A percentile compares a stretch with the other conserved stretches of the same genome.
These are phyloP conservation scores for Erigeron philadelphicus DNA, from an alignment of 140 eudicot species.

Conservation along the genomic window DNA sequence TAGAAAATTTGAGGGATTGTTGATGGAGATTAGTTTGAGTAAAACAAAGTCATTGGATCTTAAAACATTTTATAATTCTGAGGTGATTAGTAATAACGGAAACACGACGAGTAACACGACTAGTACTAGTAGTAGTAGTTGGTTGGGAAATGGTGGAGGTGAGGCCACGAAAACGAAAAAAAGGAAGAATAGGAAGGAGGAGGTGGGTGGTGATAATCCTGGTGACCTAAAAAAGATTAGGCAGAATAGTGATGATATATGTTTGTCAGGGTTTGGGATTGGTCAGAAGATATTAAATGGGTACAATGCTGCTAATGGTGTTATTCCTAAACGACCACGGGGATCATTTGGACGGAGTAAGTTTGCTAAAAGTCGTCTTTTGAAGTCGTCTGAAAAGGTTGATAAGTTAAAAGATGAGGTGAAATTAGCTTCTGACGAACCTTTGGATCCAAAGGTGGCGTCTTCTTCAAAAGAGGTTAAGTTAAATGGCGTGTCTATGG, in stretches of 20 bases:
- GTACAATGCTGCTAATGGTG: conserved; percentile 23
- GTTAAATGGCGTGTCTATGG: conserved; percentile 18
- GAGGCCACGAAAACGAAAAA: conserved; percentile 34
- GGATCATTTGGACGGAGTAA: conserved; percentile 54
- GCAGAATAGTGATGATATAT: conserved; percentile 23
- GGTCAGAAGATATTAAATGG: background rate
- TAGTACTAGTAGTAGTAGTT: conserved; percentile 8
- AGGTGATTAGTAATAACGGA: background rate
- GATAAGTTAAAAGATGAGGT: conserved; percentile 26
- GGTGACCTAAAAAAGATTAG: conserved; percentile 33
- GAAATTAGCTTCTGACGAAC: conserved; percentile 21
- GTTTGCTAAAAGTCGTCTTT: conserved; percentile 24
- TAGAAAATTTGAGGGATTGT: conserved; percentile 40
- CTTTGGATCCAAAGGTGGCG: background rate
- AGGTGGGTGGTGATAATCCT: conserved; percentile 10
- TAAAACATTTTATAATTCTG: conserved; percentile 39
- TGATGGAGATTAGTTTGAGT: conserved; percentile 70
- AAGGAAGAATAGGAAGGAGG: conserved; percentile 52
- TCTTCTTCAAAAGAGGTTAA: conserved; percentile 18
- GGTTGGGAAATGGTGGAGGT: conserved; percentile 30
- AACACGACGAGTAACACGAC: background rate
- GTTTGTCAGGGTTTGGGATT: background rate
- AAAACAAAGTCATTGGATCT: conserved; percentile 51
- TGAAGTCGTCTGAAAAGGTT: conserved; percentile 28
- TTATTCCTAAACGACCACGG: conserved; percentile 61